A percentile compares a stretch with the other conserved stretches of the same genome.
phyloP scores from a whole-genome alignment of 768 basidiomycete genomes.

The Calocybe indica region DNA sequence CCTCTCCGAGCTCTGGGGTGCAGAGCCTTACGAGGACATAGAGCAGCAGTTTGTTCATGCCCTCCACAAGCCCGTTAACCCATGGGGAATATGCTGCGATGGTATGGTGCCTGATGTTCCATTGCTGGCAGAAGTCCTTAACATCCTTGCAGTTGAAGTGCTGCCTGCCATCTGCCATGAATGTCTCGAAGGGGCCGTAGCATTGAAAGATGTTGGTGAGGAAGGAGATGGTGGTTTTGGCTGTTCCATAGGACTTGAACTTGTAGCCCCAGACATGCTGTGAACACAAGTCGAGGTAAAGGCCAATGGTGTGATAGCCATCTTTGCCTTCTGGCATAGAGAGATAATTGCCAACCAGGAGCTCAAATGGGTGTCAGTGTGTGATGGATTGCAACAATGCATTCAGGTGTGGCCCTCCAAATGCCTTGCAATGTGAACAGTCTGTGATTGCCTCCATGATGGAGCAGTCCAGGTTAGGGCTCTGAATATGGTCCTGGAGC shows the following conservation, averaged over 20 bases:
- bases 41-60: slow-evolving; percentile 25
- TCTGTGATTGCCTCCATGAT: slow-evolving; percentile 18
- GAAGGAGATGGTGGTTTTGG: slow-evolving; percentile 15
- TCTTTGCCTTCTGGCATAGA: slow-evolving; percentile 22
- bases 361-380: slow-evolving; percentile 27
- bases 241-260: slow-evolving; percentile 18
- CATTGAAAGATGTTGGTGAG: slow-evolving; percentile 7
- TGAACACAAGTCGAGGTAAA: slow-evolving; percentile 21
- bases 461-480: slow-evolving; percentile 20
- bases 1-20: slow-evolving; percentile 22
- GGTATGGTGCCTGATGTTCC: slow-evolving; percentile 12
- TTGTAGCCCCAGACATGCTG: slow-evolving; percentile 24
- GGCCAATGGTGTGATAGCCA: slow-evolving; percentile 12
- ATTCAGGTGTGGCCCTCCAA: slow-evolving; percentile 24
- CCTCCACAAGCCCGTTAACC: slow-evolving; percentile 31
- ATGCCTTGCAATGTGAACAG: slow-evolving; percentile 23
- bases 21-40: slow-evolving; percentile 21
- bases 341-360: slow-evolving; percentile 23
- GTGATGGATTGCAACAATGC: slow-evolving; percentile 30
- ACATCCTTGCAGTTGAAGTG: slow-evolving; percentile 29
- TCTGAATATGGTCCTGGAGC: slow-evolving; percentile 19
- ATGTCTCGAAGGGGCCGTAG: slow-evolving; percentile 14
- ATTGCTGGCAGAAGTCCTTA: slow-evolving; percentile 13
- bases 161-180: slow-evolving; percentile 18
- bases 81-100: slow-evolving; percentile 31